A percentile compares a stretch with the other conserved stretches of the same genome.
phyloP scores from a whole-genome alignment of 441 rosid genomes.

The Populus hybrid region DNA sequence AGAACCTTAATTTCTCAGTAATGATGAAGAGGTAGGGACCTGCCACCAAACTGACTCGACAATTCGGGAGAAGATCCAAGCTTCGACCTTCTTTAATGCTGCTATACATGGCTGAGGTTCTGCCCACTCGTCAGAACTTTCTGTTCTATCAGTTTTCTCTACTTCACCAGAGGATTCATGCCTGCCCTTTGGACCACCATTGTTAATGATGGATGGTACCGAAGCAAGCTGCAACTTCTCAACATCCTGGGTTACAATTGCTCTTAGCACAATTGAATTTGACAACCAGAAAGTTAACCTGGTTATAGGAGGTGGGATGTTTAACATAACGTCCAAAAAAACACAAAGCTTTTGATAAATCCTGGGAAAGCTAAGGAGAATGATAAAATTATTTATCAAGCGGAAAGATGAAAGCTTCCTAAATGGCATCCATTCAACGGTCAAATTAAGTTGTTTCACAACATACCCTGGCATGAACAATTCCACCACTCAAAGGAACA shows the following conservation, averaged over 20 bases:
- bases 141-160: conserved; percentile 11
- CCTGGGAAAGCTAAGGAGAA: background rate
- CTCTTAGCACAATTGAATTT: conserved; percentile 71
- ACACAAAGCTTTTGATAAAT: background rate
- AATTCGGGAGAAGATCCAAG: conserved; percentile 87
- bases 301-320: conserved; percentile 18
- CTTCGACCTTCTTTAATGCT: conserved; percentile 78
- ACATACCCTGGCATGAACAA: background rate
- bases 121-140: conserved; percentile 57
- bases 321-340: conserved; percentile 2
- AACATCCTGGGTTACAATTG: conserved; percentile 45
- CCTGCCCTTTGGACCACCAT: conserved; percentile 21
- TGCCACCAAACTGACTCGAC: conserved; percentile 97
- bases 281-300: conserved; percentile 95
- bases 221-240: conserved; percentile 33
- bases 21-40: conserved; percentile 39
- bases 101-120: conserved; percentile 51
- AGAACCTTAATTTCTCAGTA: background rate
- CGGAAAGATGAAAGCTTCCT: background rate
- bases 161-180: conserved; percentile 15
- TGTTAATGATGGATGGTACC: conserved; percentile 7
- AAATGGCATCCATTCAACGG: background rate
- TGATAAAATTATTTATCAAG: background rate
- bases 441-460: background rate
- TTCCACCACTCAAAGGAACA: background rate